phyloP scores from a whole-genome alignment of 2,329 filamentous ascomycete genomes.

The Dissoconium aciculare region DNA sequence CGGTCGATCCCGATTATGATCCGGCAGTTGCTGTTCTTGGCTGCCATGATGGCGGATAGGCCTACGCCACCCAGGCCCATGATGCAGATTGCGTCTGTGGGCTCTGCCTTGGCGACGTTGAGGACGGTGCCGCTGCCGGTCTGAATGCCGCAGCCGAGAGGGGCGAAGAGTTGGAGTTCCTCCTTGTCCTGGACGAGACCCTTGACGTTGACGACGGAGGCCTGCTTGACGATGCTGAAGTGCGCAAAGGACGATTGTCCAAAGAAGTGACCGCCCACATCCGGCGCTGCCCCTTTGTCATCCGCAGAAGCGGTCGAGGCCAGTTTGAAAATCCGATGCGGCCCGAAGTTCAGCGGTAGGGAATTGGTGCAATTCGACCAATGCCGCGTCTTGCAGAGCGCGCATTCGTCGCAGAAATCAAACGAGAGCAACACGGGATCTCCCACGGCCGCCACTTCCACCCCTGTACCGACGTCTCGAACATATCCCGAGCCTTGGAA shows the following conservation, averaged over 20 bases:
- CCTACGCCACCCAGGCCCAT: conserved; percentile 35
- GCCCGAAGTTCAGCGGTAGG: conserved; percentile 32
- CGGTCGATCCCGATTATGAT: conserved; percentile 31
- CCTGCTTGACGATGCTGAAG: conserved; percentile 27
- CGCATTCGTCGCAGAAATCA: conserved; percentile 33
- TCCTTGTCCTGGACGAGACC: conserved; percentile 25
- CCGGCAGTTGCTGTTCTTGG: conserved; percentile 29
- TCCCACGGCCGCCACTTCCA: conserved; percentile 29
- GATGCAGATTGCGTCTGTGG: conserved; percentile 27
- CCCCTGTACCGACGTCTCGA: conserved; percentile 27
- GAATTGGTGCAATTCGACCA: conserved; percentile 37
- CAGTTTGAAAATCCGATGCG: conserved; percentile 17
- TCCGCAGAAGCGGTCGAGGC: conserved; percentile 11
- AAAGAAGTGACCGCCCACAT: conserved; percentile 32
- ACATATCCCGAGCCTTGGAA: conserved; percentile 34
- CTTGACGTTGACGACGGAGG: conserved; percentile 30
- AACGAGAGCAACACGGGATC: conserved; percentile 37
- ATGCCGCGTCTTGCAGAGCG: conserved; percentile 33
- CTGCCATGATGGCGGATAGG: conserved; percentile 34
- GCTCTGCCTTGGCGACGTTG: conserved; percentile 26
- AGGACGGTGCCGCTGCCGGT: conserved; percentile 31
- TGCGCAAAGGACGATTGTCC: conserved; percentile 34
- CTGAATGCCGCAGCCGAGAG: conserved; percentile 34
- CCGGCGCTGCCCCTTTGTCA: no score
- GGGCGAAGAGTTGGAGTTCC: conserved; percentile 30